These are phyloP conservation scores for Schizosaccharomyces versatilis DNA, from an alignment of 1,139 yeast genomes.

Conservation along the genomic window DNA sequence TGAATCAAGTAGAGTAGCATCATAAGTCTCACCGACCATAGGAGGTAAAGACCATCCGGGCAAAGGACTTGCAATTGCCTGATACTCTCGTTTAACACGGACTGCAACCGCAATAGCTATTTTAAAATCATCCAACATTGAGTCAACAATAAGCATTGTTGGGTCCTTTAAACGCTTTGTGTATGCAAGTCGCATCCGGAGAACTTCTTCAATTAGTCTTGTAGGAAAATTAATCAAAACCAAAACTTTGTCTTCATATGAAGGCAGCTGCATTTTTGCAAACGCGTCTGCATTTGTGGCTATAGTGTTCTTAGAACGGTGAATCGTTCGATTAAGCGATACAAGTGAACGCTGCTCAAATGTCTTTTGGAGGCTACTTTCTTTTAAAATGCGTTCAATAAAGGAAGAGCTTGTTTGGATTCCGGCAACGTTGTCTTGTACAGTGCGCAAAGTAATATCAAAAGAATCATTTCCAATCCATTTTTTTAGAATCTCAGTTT, in stretches of 20 bases:
- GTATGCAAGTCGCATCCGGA: conserved; percentile 50
- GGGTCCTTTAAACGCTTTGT: conserved; percentile 67
- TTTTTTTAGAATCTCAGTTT: conserved; percentile 30
- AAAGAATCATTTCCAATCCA: conserved; percentile 72
- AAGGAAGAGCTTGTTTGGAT: conserved; percentile 23
- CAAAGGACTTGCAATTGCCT: conserved; percentile 45
- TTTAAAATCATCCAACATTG: conserved; percentile 70
- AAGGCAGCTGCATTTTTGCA: conserved; percentile 51
- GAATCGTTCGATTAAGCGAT: conserved; percentile 48
- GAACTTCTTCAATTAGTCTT: conserved; percentile 58
- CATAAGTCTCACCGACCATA: conserved; percentile 47
- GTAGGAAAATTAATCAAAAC: conserved; percentile 58
- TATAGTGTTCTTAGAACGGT: conserved; percentile 55
- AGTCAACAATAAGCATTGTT: conserved; percentile 90
- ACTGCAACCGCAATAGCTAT: conserved; percentile 56
- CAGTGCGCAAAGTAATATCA: conserved; percentile 25
- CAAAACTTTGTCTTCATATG: conserved; percentile 44
- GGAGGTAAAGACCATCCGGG: conserved; percentile 58
- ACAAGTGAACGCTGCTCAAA: conserved; percentile 34
- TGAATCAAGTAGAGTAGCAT: conserved; percentile 49
- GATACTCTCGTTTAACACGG: conserved; percentile 46
- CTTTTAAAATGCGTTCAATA: conserved; percentile 71
- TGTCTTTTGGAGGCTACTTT: conserved; percentile 54
- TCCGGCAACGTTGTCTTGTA: conserved; percentile 3
- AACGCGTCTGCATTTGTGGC: conserved; percentile 40